phyloP scores from a whole-genome alignment of 805 yeast genomes.

The Metahyphopichia silvanorum region DNA sequence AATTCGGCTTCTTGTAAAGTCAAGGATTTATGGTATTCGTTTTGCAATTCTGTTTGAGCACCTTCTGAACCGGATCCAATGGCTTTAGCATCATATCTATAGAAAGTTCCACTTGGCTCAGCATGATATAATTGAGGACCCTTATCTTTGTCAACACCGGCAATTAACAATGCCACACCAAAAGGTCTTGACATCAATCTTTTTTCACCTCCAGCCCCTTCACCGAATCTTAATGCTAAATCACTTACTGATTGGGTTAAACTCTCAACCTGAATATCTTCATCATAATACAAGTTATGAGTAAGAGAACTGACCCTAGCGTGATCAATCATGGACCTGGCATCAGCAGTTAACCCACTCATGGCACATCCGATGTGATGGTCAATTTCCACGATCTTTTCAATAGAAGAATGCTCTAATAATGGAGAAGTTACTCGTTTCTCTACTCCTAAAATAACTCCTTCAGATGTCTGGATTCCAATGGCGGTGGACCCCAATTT shows the following conservation, averaged over 20 bases:
- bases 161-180: constrained; percentile 95
- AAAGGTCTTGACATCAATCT: constrained; percentile 96
- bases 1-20: constrained; percentile 92
- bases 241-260: constrained; percentile 97
- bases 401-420: constrained; percentile 89
- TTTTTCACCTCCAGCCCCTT: constrained; percentile 95
- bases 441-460: constrained; percentile 95
- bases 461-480: constrained; percentile 93
- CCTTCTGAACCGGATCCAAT: constrained; percentile 99
- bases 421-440: constrained; percentile 92
- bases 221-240: constrained; percentile 93
- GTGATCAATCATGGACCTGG: constrained; percentile 97
- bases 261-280: constrained; percentile 86
- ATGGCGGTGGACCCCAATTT: constrained; percentile 97
- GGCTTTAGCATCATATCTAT: constrained; percentile 97
- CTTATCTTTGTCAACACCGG: constrained; percentile 87
- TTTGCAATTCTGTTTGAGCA: constrained; percentile 96
- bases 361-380: constrained; percentile 96
- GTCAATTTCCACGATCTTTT: constrained; percentile 93
- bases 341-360: constrained; percentile 98
- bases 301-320: constrained; percentile 89
- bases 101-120: constrained; percentile 98
- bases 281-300: constrained; percentile 88
- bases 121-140: constrained; percentile 98
- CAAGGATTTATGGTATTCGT: constrained; percentile 90